Percentiles rank a stretch among this genome's conserved stretches.
Evolutionary conservation across 352 stramenopile genomes (phyloP).

Genomic region (Phytophthora hibernalis): DNA sequence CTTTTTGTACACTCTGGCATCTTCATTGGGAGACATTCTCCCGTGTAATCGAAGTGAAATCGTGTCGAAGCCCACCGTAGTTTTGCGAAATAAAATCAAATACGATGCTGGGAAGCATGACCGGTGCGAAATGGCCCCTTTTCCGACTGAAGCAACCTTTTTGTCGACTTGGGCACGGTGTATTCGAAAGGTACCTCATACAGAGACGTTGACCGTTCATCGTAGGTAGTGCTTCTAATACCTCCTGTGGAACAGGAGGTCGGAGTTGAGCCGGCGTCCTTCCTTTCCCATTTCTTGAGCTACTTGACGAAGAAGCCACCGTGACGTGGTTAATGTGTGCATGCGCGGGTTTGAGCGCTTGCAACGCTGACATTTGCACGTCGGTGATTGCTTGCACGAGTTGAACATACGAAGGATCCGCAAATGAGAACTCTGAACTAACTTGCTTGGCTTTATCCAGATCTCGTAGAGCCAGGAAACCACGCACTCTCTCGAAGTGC

Average conservation of each 20-base stretch:
- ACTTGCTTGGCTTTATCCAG: background rate
- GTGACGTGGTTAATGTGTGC: background rate
- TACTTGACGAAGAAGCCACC: background rate
- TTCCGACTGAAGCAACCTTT: conserved; percentile 15
- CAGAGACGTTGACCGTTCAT: conserved; percentile 22
- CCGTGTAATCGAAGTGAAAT: conserved; percentile 7
- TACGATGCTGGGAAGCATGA: conserved; percentile 10
- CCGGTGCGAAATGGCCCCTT: conserved; percentile 15
- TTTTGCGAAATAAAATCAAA: conserved; percentile 15
- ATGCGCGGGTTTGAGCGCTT: background rate
- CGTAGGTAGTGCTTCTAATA: conserved; percentile 3
- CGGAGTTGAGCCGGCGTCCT: background rate
- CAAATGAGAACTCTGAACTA: conserved; percentile 10
- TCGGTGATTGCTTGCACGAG: conserved; percentile 15
- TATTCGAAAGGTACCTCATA: conserved; percentile 19
- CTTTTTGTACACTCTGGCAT: conserved; percentile 3
- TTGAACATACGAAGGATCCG: conserved; percentile 9
- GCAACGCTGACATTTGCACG: background rate
- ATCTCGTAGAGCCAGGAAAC: background rate
- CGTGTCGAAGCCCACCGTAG: conserved; percentile 11
- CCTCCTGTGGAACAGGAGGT: conserved; percentile 9
- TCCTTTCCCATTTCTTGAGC: conserved; percentile 1
- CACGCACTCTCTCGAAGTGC: conserved; percentile 11
- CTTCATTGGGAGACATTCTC: conserved; percentile 7
- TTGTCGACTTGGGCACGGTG: conserved; percentile 10